Conservation (phyloP, 257 asterid species). For the Solanum virginianum region DNA sequence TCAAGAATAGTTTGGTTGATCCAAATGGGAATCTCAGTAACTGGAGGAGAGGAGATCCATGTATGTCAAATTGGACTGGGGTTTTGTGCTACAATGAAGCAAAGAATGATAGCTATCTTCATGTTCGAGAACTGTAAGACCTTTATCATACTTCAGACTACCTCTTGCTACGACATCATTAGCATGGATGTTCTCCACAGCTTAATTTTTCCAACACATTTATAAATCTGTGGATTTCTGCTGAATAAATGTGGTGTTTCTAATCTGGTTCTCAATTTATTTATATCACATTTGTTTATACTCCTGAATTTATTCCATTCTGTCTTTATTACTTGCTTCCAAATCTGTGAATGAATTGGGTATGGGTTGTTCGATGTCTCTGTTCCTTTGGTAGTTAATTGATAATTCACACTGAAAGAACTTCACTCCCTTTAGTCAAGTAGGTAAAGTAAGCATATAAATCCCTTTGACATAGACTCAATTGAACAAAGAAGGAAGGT, state of each 20-base stretch:
- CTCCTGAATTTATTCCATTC: not conserved
- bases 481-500: not conserved
- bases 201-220: not conserved
- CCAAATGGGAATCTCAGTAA: conserved; percentile 39
- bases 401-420: not conserved
- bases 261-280: not conserved
- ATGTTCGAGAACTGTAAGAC: conserved; percentile 73
- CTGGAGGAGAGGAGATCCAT: conserved; percentile 87
- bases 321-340: not conserved
- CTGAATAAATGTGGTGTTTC: not conserved
- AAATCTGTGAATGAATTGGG: not conserved
- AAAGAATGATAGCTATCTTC: conserved; percentile 51
- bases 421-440: not conserved
- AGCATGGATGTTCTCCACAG: not conserved
- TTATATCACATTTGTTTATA: not conserved
- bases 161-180: not conserved
- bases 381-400: not conserved
- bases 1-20: conserved; percentile 48
- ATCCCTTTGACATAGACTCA: not conserved
- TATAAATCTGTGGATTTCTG: not conserved
- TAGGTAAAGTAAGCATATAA: not conserved
- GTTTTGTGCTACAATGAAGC: conserved; percentile 50
- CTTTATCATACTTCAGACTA: not conserved
- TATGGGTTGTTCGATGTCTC: not conserved
- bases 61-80: conserved; percentile 76